Conservation (phyloP, 1,284 basidiomycete species). For the Ustilago esculenta region DNA sequence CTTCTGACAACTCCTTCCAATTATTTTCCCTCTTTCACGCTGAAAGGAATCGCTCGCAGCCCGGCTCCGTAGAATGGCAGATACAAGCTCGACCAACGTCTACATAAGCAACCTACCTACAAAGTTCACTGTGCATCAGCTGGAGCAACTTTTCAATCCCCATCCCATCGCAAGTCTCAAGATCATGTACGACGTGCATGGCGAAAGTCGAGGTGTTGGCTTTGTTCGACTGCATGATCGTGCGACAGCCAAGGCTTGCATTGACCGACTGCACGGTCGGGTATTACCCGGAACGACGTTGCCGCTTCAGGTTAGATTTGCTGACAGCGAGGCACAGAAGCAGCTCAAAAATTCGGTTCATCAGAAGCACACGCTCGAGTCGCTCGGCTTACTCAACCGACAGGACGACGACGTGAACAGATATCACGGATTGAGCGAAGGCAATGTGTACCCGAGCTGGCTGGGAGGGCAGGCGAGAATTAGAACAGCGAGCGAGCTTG, state of each 20-base stretch:
- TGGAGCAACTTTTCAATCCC: slow-evolving; percentile 59
- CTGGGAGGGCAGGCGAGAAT: slow-evolving; percentile 1
- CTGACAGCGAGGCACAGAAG: slow-evolving; percentile 62
- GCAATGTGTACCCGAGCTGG: too few relatives aligned
- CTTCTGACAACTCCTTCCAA: not conserved
- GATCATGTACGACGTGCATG: slow-evolving; percentile 54
- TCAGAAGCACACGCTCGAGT: slow-evolving; percentile 45
- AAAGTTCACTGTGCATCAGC: slow-evolving; percentile 43
- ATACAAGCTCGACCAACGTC: slow-evolving; percentile 52
- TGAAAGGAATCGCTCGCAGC: slow-evolving; percentile 54
- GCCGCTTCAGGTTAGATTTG: slow-evolving; percentile 57
- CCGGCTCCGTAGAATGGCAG: slow-evolving; percentile 51
- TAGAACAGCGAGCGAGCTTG: slow-evolving; percentile 17
- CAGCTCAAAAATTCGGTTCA: slow-evolving; percentile 44
- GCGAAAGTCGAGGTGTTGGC: slow-evolving; percentile 54
- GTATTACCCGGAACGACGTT: slow-evolving; percentile 44
- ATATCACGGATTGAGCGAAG: not conserved
- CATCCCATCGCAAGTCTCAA: slow-evolving; percentile 55
- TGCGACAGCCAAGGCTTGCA: slow-evolving; percentile 51
- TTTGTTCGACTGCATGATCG: slow-evolving; percentile 55
- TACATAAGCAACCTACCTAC: slow-evolving; percentile 57
- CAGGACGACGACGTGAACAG: not conserved
- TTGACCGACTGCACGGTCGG: slow-evolving; percentile 51
- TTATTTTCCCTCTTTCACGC: not conserved
- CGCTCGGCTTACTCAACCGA: slow-evolving; percentile 16